Conservation (phyloP, 2,329 filamentous ascomycete genomes). For the Exserohilum turcica region DNA sequence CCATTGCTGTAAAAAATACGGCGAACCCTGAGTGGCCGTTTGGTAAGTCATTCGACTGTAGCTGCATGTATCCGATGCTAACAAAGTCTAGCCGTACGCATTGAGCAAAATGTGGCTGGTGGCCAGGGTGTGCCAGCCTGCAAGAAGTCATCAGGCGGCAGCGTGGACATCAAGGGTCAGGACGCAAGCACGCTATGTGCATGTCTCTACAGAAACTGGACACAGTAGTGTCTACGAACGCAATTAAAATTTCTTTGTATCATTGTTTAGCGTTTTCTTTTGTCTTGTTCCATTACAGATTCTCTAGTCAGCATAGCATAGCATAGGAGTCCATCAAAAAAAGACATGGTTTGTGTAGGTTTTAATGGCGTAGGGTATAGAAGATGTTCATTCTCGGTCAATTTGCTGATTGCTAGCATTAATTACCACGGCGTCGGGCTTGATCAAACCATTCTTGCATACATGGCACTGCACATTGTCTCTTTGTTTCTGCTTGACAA, state of each 20-base stretch:
- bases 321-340: background rate
- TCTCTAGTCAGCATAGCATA: conserved; percentile 9
- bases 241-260: background rate
- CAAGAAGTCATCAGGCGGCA: conserved; percentile 48
- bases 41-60: conserved; percentile 24
- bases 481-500: background rate
- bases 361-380: conserved; percentile 9
- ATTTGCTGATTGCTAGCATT: too few relatives aligned
- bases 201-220: conserved; percentile 55
- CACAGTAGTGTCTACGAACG: conserved; percentile 15
- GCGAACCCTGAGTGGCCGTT: conserved; percentile 44
- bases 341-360: background rate
- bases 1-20: conserved; percentile 33
- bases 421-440: too few relatives aligned
- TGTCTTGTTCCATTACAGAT: conserved; percentile 2
- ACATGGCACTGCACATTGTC: too few relatives aligned
- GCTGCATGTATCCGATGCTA: conserved; percentile 6
- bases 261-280: conserved; percentile 11
- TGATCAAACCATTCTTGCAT: background rate
- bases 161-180: conserved; percentile 45
- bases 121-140: conserved; percentile 61
- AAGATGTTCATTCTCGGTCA: background rate
- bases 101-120: conserved; percentile 58
- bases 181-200: conserved; percentile 48
- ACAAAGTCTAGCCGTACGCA: conserved; percentile 54